Base-by-base conservation (phyloP, 139 green algal genomes). In the Chlorella ohadii region DNA sequence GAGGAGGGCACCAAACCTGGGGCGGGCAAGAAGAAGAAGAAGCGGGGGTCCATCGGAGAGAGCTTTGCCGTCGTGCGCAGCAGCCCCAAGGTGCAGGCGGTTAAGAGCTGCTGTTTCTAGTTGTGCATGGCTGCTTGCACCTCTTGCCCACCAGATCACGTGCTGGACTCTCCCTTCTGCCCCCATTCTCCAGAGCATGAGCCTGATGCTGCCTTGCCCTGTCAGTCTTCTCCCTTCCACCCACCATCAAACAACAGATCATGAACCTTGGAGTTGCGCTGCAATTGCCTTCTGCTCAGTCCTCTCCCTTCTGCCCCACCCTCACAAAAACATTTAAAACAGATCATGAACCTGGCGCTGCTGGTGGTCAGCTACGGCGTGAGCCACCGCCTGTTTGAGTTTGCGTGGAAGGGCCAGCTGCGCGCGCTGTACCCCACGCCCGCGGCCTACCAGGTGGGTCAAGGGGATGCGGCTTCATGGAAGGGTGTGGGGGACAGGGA, bases 351-450 rank as follows among this genome's bases (percentile, higher is more conserved):
- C 82, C 89, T 97, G 41, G 93, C 91, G 33, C 78, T 95, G 82
- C 86, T 97, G 73, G 94, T 97, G 28, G 88, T 97, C 31, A 84
- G 83, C 13, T 97, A 96, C 79, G 90, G 92, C 38, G 90, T 97
- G 66, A 88, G 84, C 65, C 94, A 97, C 90, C 89, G 94, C 51
- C 86, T 96, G 56, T 96, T 98, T 88, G 93, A 98, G 80, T 94
- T 97, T 85, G 89, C 94, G 2, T 98, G 94, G 94, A 98, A 98
- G 89, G 94, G 92, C 5, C 90, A 95, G 88, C 90, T 98, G 85
- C 90, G 93, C 12, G 76, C 91, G n/a, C 87, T 97, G 27, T 94
- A 93, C 86, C 93, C 94, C 68, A 92, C 88, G 19, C 84, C 94
- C 17, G 84, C 89, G 33, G 89, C 86, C 22, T 96, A 96, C 84